Evolutionary conservation across 2,329 filamentous ascomycete genomes (phyloP).

Genomic region (Aspergillaceae sp.): DNA sequence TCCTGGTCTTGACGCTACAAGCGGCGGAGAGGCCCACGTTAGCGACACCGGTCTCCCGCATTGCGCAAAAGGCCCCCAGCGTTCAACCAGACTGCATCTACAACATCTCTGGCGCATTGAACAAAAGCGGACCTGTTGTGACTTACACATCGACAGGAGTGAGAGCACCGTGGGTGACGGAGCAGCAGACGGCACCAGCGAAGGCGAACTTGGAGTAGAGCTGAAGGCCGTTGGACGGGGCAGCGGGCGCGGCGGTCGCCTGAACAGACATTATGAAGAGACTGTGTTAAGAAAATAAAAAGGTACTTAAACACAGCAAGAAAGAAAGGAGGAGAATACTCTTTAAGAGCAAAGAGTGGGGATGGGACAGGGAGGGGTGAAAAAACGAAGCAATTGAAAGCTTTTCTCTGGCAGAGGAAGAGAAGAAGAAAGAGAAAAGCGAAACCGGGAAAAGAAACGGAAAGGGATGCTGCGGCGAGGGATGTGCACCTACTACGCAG

Average conservation of each 20-base stretch:
- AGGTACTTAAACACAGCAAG: slow-evolving; percentile 2
- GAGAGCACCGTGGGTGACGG: slow-evolving; percentile 90
- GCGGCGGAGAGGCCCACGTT: too few species aligned
- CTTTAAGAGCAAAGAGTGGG: slow-evolving; percentile 7
- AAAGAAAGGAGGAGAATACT: slow-evolving; percentile 7
- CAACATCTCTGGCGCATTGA: neutral
- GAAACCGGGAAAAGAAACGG: neutral
- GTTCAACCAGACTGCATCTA: neutral
- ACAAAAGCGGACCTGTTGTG: slow-evolving; percentile 6
- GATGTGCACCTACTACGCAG: too few species aligned
- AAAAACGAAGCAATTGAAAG: slow-evolving; percentile 10
- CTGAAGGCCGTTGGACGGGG: slow-evolving; percentile 48
- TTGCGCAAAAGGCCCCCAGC: too few species aligned
- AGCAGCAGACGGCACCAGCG: slow-evolving; percentile 95
- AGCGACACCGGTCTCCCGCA: too few species aligned
- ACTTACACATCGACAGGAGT: slow-evolving; percentile 99
- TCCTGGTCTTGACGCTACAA: slow-evolving; percentile 82
- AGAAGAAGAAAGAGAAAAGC: neutral
- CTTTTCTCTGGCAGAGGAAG: slow-evolving; percentile 7
- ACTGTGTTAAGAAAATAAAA: slow-evolving; percentile 9
- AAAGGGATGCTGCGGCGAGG: slow-evolving; percentile 13
- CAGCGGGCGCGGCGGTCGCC: slow-evolving; percentile 17
- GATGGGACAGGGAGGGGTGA: slow-evolving; percentile 3
- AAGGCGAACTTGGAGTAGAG: slow-evolving; percentile 97
- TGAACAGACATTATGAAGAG: slow-evolving; percentile 30